These are phyloP conservation scores for Fusarium sp. DNA, from an alignment of 2,329 filamentous ascomycete genomes.

Conservation along the genomic window DNA sequence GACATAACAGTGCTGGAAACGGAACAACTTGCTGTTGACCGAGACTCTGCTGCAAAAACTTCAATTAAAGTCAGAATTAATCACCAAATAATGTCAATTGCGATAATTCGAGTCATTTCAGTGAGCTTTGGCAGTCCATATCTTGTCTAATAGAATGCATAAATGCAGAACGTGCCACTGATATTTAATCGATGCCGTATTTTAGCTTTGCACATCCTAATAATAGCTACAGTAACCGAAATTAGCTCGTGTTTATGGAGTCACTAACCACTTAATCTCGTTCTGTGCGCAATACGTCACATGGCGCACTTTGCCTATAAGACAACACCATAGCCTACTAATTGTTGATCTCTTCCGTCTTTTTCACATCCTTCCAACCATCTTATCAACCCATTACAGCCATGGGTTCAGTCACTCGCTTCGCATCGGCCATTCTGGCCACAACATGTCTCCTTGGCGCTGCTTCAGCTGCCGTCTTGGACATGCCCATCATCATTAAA, in stretches of 20 bases:
- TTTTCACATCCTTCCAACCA: background rate
- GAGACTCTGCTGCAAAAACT: too few relatives aligned
- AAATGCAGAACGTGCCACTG: rapidly evolving
- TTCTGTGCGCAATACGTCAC: background rate
- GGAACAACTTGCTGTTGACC: too few relatives aligned
- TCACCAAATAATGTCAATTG: background rate
- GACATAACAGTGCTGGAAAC: too few relatives aligned
- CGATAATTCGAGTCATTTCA: background rate
- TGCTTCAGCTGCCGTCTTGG: slow-evolving; percentile 25
- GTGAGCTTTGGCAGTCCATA: background rate
- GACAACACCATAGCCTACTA: background rate
- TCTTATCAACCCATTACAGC: background rate
- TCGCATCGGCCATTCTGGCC: slow-evolving; percentile 19
- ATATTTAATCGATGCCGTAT: background rate
- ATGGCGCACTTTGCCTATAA: background rate
- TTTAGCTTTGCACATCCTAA: background rate
- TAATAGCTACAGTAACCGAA: background rate
- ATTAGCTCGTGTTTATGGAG: slow-evolving; percentile 27
- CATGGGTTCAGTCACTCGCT: slow-evolving; percentile 4
- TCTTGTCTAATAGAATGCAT: background rate
- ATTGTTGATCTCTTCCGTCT: too few relatives aligned
- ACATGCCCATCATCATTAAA: slow-evolving; percentile 12
- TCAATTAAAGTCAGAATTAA: too few relatives aligned
- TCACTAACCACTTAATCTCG: background rate
- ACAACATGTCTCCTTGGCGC: background rate